Evolutionary conservation across 2,329 filamentous ascomycete genomes (phyloP).

Genomic region (Thielaviopsis ethacetica): DNA sequence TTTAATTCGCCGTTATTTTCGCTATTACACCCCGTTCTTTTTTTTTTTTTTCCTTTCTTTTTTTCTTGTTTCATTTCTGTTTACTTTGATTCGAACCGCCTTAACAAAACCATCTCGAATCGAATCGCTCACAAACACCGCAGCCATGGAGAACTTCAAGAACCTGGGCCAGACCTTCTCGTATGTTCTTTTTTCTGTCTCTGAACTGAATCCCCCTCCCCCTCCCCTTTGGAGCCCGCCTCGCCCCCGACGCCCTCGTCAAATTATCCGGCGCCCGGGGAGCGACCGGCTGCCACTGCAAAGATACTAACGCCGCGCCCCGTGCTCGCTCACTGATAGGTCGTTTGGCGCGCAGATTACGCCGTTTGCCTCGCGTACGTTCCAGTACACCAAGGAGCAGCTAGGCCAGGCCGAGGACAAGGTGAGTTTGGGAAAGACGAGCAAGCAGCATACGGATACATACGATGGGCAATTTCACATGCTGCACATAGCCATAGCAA

Average conservation of each 20-base stretch:
- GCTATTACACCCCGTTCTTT: not conserved
- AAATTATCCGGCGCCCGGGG: not conserved
- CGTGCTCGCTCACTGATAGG: constrained; percentile 17
- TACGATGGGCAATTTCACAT: not conserved
- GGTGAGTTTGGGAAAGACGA: constrained; percentile 28
- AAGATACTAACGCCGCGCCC: not conserved
- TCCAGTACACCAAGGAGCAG: constrained; percentile 97
- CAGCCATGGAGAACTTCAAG: constrained; percentile 12
- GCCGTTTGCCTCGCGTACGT: constrained; percentile 82
- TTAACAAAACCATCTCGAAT: not conserved
- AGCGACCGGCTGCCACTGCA: too few relatives aligned
- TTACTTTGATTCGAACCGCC: not conserved
- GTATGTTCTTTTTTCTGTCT: constrained; percentile 4
- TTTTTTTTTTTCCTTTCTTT: not conserved
- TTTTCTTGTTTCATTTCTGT: not conserved
- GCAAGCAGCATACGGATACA: not conserved
- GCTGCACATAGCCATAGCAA: not conserved
- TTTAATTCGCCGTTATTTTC: not conserved
- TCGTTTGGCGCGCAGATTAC: constrained; percentile 66
- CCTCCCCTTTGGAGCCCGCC: not conserved
- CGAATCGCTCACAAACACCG: not conserved
- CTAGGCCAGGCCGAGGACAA: constrained; percentile 90
- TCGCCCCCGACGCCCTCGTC: not conserved
- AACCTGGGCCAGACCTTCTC: constrained; percentile 12
- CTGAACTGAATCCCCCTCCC: not conserved